A percentile compares a stretch with the other conserved stretches of the same genome.
These are phyloP conservation scores for Ophiocordyceps unilateralis DNA, from an alignment of 2,329 filamentous ascomycete species.

Conservation along the genomic window DNA sequence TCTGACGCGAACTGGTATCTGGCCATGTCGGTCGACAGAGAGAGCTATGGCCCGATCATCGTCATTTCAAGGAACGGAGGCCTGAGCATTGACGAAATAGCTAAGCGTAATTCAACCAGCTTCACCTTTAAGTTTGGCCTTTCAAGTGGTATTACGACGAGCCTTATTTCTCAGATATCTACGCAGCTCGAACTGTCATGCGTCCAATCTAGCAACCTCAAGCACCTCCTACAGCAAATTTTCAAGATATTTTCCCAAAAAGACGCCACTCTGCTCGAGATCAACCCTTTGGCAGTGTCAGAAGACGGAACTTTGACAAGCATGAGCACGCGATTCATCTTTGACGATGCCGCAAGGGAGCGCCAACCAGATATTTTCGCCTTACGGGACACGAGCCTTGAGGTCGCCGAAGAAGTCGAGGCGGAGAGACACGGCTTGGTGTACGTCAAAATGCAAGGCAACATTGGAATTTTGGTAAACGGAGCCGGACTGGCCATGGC, in stretches of 20 bases:
- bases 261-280: conserved; percentile 28
- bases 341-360: conserved; percentile 29
- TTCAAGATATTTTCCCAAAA: conserved; percentile 23
- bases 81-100: conserved; percentile 6
- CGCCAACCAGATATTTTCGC: conserved; percentile 22
- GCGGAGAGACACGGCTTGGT: conserved; percentile 52
- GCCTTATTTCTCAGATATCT: conserved; percentile 6
- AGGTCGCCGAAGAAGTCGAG: conserved; percentile 16
- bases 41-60: conserved; percentile 19
- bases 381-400: conserved; percentile 15
- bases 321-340: conserved; percentile 21
- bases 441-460: conserved; percentile 46
- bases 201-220: conserved; percentile 4
- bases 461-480: conserved; percentile 73
- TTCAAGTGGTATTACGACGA: conserved; percentile 10
- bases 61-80: conserved; percentile 14
- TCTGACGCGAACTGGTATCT: conserved; percentile 20
- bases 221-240: conserved; percentile 7
- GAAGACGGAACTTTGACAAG: conserved; percentile 12
- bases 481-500: conserved; percentile 86
- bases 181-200: not conserved
- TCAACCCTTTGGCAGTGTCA: conserved; percentile 18
- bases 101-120: not conserved
- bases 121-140: conserved; percentile 10
- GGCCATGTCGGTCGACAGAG: conserved; percentile 23